Conservation (phyloP, 2,329 filamentous ascomycete species). For the Alternaria novae-zelandiae region DNA sequence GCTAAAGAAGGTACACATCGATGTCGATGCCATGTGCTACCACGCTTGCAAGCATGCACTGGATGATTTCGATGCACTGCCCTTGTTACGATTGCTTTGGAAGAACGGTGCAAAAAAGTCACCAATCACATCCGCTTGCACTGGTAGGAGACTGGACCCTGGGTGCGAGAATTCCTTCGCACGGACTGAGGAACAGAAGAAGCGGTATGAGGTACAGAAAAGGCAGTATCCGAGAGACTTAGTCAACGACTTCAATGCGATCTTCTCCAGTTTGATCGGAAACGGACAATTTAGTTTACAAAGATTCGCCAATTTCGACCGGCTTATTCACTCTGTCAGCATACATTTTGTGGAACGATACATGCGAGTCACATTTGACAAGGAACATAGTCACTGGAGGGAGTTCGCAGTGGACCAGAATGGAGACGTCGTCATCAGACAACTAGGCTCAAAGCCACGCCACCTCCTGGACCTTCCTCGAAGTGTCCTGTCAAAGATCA, state of each 20-base stretch:
- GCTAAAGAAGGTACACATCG: not conserved
- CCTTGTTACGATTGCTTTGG: not conserved
- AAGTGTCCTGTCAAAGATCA: not conserved
- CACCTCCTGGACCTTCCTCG: not conserved
- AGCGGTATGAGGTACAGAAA: not conserved
- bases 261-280: not conserved
- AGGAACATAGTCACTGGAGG: not conserved
- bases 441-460: not conserved
- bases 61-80: not conserved
- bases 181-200: not conserved
- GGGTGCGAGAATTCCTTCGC: not conserved
- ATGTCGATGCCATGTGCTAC: not conserved
- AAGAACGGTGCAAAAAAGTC: not conserved
- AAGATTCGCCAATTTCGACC: not conserved
- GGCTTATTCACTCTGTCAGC: not conserved
- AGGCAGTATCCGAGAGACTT: not conserved
- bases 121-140: not conserved
- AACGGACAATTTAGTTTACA: not conserved
- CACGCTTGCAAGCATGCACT: not conserved
- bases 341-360: not conserved
- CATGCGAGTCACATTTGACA: not conserved
- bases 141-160: not conserved
- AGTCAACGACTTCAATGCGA: not conserved
- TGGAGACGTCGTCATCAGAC: not conserved
- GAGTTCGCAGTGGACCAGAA: not conserved